A percentile compares a stretch with the other conserved stretches of the same genome.
Conservation (phyloP, 352 stramenopile species). For the Globisporangium abappressorium region DNA sequence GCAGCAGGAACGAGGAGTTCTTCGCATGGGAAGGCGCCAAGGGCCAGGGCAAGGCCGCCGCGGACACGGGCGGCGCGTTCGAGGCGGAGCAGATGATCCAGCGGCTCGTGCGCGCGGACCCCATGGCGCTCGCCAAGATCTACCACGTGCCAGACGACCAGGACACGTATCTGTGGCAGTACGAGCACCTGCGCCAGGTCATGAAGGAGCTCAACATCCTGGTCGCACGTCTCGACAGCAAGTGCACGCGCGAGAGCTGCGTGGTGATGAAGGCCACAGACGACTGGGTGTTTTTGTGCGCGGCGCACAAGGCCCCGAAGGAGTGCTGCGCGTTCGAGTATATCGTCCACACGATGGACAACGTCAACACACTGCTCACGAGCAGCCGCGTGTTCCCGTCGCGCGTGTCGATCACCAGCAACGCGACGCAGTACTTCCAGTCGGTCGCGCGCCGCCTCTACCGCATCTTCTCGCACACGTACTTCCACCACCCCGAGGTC, state of each 20-base stretch:
- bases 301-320: constrained; percentile 76
- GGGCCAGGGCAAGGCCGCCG: neutral
- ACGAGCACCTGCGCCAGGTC: constrained; percentile 79
- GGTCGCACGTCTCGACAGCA: constrained; percentile 57
- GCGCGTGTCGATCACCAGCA: constrained; percentile 70
- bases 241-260: constrained; percentile 69
- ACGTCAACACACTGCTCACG: constrained; percentile 81
- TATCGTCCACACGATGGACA: constrained; percentile 86
- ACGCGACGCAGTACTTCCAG: constrained; percentile 85
- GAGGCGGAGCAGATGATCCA: constrained; percentile 81
- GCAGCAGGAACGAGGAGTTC: constrained; percentile 77
- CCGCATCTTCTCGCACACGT: constrained; percentile 85
- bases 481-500: constrained; percentile 75
- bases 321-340: constrained; percentile 87
- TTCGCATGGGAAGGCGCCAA: constrained; percentile 59
- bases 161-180: constrained; percentile 85
- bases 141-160: constrained; percentile 77
- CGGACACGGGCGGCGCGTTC: constrained; percentile 51
- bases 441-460: constrained; percentile 77
- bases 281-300: constrained; percentile 85
- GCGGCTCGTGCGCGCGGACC: constrained; percentile 56
- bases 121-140: constrained; percentile 53
- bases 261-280: constrained; percentile 83
- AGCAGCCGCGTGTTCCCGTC: constrained; percentile 80
- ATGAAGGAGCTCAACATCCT: constrained; percentile 85